Percentiles rank a stretch among this genome's conserved stretches.
phyloP scores from a whole-genome alignment of 441 rosid genomes.

The Theobroma grandiflorum region DNA sequence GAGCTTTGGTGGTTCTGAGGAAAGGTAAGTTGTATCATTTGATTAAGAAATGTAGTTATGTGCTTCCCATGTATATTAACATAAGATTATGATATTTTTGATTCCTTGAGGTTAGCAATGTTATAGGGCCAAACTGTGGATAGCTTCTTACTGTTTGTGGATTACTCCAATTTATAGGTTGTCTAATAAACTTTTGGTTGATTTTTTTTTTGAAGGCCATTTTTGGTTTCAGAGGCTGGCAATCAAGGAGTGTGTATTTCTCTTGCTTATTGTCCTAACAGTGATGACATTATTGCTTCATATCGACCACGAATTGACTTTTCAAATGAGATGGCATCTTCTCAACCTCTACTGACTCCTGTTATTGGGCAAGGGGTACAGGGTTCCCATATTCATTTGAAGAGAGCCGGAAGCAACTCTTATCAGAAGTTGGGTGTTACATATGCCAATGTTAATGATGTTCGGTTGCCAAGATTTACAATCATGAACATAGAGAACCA shows the following conservation, averaged over 20 bases:
- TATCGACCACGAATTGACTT: slow-evolving; percentile 74
- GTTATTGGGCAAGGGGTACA: slow-evolving; percentile 47
- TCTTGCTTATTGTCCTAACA: slow-evolving; percentile 62
- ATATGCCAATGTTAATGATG: slow-evolving; percentile 57
- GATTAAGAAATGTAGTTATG: background rate
- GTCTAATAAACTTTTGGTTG: slow-evolving; percentile 31
- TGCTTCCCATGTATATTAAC: slow-evolving; percentile 7
- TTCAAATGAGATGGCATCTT: slow-evolving; percentile 41
- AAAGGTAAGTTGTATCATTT: slow-evolving; percentile 56
- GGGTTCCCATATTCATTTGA: slow-evolving; percentile 69
- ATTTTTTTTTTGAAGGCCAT: slow-evolving; percentile 54
- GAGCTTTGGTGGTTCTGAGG: slow-evolving; percentile 58
- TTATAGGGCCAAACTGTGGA: background rate
- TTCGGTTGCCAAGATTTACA: slow-evolving; percentile 71
- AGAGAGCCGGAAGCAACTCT: slow-evolving; percentile 51
- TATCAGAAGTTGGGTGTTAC: slow-evolving; percentile 55
- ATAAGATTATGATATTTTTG: slow-evolving; percentile 8
- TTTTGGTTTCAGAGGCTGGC: slow-evolving; percentile 58
- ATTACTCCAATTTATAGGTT: background rate
- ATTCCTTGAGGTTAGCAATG: slow-evolving; percentile 6
- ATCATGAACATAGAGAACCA: slow-evolving; percentile 55
- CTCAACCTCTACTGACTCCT: slow-evolving; percentile 57
- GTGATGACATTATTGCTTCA: slow-evolving; percentile 69
- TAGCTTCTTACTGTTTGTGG: slow-evolving; percentile 3
- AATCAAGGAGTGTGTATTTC: slow-evolving; percentile 85